Evolutionary conservation across 352 stramenopile species (phyloP).

Genomic region (Globisporangium alternatum): DNA sequence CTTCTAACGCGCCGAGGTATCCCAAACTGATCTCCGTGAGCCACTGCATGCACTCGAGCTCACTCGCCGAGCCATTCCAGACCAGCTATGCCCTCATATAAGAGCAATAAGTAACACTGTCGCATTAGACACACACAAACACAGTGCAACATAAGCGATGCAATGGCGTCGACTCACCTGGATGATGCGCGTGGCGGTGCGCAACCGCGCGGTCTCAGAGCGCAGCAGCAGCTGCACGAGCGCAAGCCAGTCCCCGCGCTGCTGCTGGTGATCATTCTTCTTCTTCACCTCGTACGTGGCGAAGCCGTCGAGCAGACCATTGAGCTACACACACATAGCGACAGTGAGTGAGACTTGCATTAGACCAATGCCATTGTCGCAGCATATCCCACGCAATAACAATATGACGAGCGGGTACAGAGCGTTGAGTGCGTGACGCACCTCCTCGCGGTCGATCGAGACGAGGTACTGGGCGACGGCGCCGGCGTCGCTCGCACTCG

Average conservation of each 20-base stretch:
- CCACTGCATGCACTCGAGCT: constrained; percentile 74
- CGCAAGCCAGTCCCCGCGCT: constrained; percentile 57
- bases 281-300: constrained; percentile 40
- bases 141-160: background rate
- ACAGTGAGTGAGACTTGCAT: background rate
- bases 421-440: constrained; percentile 12
- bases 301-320: constrained; percentile 59
- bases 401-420: background rate
- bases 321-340: constrained; percentile 31
- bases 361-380: background rate
- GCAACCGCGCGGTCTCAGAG: constrained; percentile 45
- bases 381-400: background rate
- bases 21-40: constrained; percentile 70
- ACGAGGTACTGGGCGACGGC: constrained; percentile 62
- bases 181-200: constrained; percentile 53
- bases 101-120: background rate
- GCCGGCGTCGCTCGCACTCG: constrained; percentile 53
- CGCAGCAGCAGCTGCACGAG: constrained; percentile 63
- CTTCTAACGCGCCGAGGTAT: constrained; percentile 51
- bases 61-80: constrained; percentile 47
- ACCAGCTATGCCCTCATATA: constrained; percentile 24
- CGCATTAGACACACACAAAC: background rate
- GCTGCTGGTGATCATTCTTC: constrained; percentile 28
- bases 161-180: constrained; percentile 21
- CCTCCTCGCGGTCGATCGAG: constrained; percentile 57